These are phyloP conservation scores for Neobulgaria alba DNA, from an alignment of 2,329 filamentous ascomycete genomes.

Conservation along the genomic window DNA sequence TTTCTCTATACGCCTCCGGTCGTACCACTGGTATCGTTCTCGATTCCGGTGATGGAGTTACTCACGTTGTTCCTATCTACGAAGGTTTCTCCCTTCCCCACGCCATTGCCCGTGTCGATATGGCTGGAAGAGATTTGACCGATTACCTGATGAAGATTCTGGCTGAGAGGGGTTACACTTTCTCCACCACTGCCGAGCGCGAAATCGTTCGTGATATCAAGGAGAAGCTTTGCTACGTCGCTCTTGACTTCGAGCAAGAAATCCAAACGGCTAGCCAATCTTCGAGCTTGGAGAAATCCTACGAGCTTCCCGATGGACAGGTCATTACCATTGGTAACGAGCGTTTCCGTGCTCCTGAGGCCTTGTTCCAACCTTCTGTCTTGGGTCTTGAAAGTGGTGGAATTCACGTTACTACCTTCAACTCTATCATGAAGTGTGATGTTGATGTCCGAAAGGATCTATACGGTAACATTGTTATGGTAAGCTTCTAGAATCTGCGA, in stretches of 20 bases:
- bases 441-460: constrained; percentile 99
- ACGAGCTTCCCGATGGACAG: constrained; percentile 97
- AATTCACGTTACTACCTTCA: constrained; percentile 99
- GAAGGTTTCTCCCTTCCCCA: constrained; percentile 99
- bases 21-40: constrained; percentile 99
- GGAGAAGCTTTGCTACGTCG: constrained; percentile 99
- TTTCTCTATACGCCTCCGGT: constrained; percentile 98
- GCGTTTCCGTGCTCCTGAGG: constrained; percentile 99
- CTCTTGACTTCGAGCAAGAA: constrained; percentile 99
- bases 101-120: constrained; percentile 99
- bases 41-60: constrained; percentile 99
- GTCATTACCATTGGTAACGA: constrained; percentile 99
- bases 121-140: constrained; percentile 99
- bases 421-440: constrained; percentile 99
- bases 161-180: constrained; percentile 97
- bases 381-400: constrained; percentile 97
- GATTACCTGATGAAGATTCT: constrained; percentile 99
- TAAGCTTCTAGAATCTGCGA: constrained; percentile 42
- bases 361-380: constrained; percentile 98
- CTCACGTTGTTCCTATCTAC: constrained; percentile 99
- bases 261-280: constrained; percentile 99
- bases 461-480: constrained; percentile 99
- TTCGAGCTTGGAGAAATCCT: constrained; percentile 98
- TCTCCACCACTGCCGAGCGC: constrained; percentile 99
- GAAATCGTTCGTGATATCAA: constrained; percentile 99